Conservation (phyloP, 768 basidiomycete species). For the Sporobolomyces phaffii region DNA sequence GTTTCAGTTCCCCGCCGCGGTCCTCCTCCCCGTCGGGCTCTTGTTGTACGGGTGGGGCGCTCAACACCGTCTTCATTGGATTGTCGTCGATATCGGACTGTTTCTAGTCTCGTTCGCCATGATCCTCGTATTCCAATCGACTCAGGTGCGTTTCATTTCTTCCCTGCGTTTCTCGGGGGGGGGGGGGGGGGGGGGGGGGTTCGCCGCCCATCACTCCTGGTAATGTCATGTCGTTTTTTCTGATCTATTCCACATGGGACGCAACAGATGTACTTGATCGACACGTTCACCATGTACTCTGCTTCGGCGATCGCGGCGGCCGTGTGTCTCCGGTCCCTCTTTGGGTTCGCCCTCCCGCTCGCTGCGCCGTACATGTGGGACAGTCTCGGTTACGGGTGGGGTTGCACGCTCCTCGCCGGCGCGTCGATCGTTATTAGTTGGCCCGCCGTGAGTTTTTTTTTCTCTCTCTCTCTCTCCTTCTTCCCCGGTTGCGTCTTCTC, state of each 20-base stretch:
- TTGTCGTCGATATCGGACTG: slow-evolving; percentile 47
- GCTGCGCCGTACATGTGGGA: slow-evolving; percentile 59
- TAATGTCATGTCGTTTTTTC: no score
- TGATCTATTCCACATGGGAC: no score
- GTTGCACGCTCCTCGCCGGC: slow-evolving; percentile 60
- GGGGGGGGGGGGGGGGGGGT: no score
- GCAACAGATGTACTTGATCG: slow-evolving; percentile 59
- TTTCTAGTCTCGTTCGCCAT: slow-evolving; percentile 26
- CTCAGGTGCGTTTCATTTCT: slow-evolving; percentile 44
- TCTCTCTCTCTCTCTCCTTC: no score
- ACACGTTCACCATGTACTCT: slow-evolving; percentile 44
- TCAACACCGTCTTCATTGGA: slow-evolving; percentile 59
- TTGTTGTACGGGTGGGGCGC: slow-evolving; percentile 68
- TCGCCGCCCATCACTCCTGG: no score
- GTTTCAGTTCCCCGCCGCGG: slow-evolving; percentile 20
- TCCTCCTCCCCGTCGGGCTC: slow-evolving; percentile 62
- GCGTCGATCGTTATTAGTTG: slow-evolving; percentile 59
- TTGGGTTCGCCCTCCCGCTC: slow-evolving; percentile 71
- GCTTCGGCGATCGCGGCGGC: slow-evolving; percentile 60
- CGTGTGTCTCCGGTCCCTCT: slow-evolving; percentile 58
- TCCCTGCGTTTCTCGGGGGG: no score
- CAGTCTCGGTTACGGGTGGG: slow-evolving; percentile 63
- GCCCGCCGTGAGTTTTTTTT: slow-evolving; percentile 45
- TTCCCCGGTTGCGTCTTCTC: slow-evolving; percentile 46
- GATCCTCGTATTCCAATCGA: slow-evolving; percentile 54